phyloP scores from a whole-genome alignment of 805 yeast species.

The Kodamaea hsintzibuensis region DNA sequence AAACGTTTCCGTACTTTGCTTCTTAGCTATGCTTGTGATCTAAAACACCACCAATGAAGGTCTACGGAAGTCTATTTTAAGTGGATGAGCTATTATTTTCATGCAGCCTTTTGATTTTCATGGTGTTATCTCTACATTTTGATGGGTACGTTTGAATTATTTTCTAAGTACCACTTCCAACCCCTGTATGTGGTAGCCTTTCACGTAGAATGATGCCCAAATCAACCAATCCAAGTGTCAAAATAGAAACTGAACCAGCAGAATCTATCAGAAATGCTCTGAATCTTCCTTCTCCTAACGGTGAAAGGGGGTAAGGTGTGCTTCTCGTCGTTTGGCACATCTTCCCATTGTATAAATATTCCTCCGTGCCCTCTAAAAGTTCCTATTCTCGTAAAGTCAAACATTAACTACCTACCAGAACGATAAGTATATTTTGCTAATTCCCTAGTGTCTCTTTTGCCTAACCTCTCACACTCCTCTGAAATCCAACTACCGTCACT shows the following conservation, averaged over 20 bases:
- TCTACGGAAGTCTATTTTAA: background rate
- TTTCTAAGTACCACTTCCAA: background rate
- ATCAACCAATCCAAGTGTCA: background rate
- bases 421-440: slow-evolving; percentile 7
- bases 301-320: background rate
- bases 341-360: background rate
- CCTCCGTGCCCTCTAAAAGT: background rate
- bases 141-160: background rate
- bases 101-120: background rate
- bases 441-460: slow-evolving; percentile 12
- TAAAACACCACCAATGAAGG: background rate
- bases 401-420: background rate
- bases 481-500: slow-evolving; percentile 14
- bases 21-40: background rate
- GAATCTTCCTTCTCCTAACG: background rate
- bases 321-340: background rate
- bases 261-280: background rate
- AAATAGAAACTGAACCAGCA: background rate
- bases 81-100: background rate
- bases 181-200: background rate
- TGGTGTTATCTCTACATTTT: background rate
- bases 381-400: background rate
- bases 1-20: background rate
- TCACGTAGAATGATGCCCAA: background rate
- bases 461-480: slow-evolving; percentile 8